These are phyloP conservation scores for Puccinia horiana DNA, from an alignment of 1,284 basidiomycete species.

Conservation along the genomic window DNA sequence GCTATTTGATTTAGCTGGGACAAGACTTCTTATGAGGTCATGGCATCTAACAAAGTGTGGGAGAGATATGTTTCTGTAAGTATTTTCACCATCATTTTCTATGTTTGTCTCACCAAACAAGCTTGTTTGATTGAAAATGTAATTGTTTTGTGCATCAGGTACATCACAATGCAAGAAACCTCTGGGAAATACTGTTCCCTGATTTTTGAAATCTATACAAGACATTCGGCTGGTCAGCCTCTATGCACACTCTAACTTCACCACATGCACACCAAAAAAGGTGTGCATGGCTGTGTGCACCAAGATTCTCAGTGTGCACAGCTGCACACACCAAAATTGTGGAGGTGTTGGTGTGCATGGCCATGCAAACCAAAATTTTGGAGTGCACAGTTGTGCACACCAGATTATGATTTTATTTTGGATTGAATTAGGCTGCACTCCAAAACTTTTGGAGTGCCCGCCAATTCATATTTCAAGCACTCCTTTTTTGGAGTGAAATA, in stretches of 20 bases:
- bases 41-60: neutral
- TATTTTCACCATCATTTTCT: neutral
- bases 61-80: neutral
- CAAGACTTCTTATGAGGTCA: neutral
- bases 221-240: neutral
- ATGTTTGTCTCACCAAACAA: neutral
- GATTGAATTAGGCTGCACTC: too few relatives aligned
- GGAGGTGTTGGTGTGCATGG: too few relatives aligned
- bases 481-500: too few relatives aligned
- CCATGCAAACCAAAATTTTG: too few relatives aligned
- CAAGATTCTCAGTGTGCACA: too few relatives aligned
- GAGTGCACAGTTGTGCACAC: too few relatives aligned
- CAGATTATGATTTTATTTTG: too few relatives aligned
- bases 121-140: neutral
- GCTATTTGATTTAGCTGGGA: slow-evolving; percentile 11
- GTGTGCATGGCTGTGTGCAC: neutral
- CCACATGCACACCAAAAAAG: too few relatives aligned
- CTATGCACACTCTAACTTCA: too few relatives aligned
- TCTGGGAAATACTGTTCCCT: neutral
- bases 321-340: too few relatives aligned
- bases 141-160: neutral
- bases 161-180: neutral
- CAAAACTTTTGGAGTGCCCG: too few relatives aligned
- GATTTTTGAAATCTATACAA: neutral
- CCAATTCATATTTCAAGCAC: too few relatives aligned